Evolutionary conservation across 371 early-diverging fungal species (phyloP).

Genomic region (Rhizopus sp.): DNA sequence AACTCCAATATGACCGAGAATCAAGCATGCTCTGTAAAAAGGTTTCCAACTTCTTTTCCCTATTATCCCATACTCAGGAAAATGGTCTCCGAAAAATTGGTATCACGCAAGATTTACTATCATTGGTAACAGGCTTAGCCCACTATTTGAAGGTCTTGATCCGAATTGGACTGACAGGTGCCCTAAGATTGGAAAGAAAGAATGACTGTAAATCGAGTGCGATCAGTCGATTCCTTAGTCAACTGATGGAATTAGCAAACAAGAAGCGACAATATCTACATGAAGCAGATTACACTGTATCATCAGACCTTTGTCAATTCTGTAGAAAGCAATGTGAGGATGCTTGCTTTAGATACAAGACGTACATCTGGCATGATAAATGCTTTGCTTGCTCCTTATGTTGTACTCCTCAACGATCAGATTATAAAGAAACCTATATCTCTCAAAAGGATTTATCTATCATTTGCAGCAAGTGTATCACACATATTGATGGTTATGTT

Average conservation of each 20-base stretch:
- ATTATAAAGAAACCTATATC: conserved; percentile 56
- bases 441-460: conserved; percentile 34
- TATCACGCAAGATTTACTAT: conserved; percentile 87
- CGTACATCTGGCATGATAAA: conserved; percentile 75
- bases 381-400: conserved; percentile 82
- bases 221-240: conserved; percentile 62
- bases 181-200: conserved; percentile 72
- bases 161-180: conserved; percentile 86
- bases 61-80: conserved; percentile 82
- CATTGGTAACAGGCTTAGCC: conserved; percentile 90
- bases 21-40: conserved; percentile 91
- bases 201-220: conserved; percentile 41
- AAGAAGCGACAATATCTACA: conserved; percentile 26
- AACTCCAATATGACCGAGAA: conserved; percentile 79
- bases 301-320: conserved; percentile 75
- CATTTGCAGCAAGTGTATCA: conserved; percentile 51
- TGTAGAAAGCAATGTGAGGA: conserved; percentile 83
- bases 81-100: conserved; percentile 66
- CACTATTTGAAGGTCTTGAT: conserved; percentile 92
- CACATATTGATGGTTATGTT: conserved; percentile 19
- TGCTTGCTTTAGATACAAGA: conserved; percentile 71
- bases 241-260: conserved; percentile 65
- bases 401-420: conserved; percentile 51
- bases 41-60: conserved; percentile 89
- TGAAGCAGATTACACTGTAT: conserved; percentile 25